A percentile compares a stretch with the other conserved stretches of the same genome.
These are phyloP conservation scores for Macaranga tanarius DNA, from an alignment of 441 rosid species.

Conservation along the genomic window DNA sequence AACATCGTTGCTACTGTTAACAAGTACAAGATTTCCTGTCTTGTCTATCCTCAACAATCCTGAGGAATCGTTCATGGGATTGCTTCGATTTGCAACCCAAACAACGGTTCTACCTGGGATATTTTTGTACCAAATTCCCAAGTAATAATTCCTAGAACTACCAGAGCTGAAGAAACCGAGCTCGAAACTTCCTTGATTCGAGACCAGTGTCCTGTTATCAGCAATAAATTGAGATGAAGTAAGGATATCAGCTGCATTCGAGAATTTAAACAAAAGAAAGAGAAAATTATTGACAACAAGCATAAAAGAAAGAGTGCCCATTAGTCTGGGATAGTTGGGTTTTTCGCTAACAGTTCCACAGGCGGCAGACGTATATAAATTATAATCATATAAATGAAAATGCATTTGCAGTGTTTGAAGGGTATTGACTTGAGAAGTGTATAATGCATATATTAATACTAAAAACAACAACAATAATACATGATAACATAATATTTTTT, in stretches of 20 bases:
- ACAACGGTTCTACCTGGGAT: conserved; percentile 10
- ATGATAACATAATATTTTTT: too few relatives aligned
- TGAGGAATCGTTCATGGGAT: conserved; percentile 3
- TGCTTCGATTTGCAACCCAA: conserved; percentile 25
- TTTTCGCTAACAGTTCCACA: too few relatives aligned
- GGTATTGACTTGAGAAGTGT: too few relatives aligned
- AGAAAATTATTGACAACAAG: too few relatives aligned
- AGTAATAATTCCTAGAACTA: not conserved
- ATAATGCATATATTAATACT: too few relatives aligned
- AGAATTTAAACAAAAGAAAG: too few relatives aligned
- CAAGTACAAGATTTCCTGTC: not conserved
- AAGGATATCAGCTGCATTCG: not conserved
- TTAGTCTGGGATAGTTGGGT: not conserved
- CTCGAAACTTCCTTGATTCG: conserved; percentile 11
- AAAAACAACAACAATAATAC: too few relatives aligned
- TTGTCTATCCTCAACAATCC: not conserved
- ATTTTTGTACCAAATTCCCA: conserved; percentile 19
- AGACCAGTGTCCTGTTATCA: conserved; percentile 13
- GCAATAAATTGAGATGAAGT: not conserved
- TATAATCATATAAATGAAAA: too few relatives aligned
- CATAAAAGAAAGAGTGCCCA: not conserved
- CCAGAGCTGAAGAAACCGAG: conserved; percentile 18
- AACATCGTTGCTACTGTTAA: not conserved
- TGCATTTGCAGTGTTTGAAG: too few relatives aligned
- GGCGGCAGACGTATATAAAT: too few relatives aligned